phyloP scores from a whole-genome alignment of 768 basidiomycete species.

The Tephrocybe rancida region DNA sequence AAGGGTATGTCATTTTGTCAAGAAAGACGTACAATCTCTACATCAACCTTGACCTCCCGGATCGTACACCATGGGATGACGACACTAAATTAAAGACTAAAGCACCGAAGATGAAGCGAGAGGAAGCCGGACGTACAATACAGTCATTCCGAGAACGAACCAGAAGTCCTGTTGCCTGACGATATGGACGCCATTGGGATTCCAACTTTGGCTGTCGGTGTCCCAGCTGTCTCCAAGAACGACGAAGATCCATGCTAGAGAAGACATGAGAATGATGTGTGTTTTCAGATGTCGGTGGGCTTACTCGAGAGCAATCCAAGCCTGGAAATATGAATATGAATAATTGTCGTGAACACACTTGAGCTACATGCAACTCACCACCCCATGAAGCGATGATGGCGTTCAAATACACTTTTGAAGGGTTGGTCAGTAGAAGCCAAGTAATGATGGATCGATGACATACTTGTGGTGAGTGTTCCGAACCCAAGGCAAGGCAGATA shows the following conservation, averaged over 20 bases:
- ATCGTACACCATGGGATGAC: conserved; percentile 78
- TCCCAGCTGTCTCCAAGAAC: conserved; percentile 71
- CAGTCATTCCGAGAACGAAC: conserved; percentile 74
- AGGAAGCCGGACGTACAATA: conserved; percentile 50
- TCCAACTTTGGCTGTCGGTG: conserved; percentile 55
- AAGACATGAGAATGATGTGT: conserved; percentile 8
- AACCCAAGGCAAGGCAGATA: conserved; percentile 77
- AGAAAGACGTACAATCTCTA: conserved; percentile 63
- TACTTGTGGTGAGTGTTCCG: conserved; percentile 84
- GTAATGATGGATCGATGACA: not conserved
- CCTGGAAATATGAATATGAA: conserved; percentile 32
- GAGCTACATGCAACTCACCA: conserved; percentile 48
- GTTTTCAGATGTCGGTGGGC: conserved; percentile 18
- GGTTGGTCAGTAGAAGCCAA: conserved; percentile 4
- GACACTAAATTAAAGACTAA: conserved; percentile 42
- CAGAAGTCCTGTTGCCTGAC: conserved; percentile 77
- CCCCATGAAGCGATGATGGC: conserved; percentile 81
- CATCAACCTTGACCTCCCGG: conserved; percentile 73
- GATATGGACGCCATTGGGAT: conserved; percentile 57
- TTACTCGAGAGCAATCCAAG: conserved; percentile 54
- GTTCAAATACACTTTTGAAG: conserved; percentile 70
- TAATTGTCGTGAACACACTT: too few species aligned
- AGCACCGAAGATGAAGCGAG: conserved; percentile 13
- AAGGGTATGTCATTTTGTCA: not conserved
- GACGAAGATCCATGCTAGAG: conserved; percentile 65